Evolutionary conservation across 2,329 filamentous ascomycete species (phyloP).

Genomic region (Arthrobotrys megalospora): DNA sequence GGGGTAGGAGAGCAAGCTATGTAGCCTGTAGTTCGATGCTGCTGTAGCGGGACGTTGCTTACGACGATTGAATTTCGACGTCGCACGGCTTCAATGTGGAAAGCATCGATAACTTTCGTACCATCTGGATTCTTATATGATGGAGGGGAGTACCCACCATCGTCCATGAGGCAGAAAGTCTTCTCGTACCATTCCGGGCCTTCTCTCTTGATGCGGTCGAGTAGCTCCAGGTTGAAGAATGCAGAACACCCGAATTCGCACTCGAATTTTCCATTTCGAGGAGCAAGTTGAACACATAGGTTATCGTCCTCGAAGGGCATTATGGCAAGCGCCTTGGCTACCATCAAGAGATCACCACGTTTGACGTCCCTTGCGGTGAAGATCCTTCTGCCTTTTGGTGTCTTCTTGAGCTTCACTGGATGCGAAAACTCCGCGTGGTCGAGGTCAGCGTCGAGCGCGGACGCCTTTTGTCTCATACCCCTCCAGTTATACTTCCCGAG

Average conservation of each 20-base stretch:
- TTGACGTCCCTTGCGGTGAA: slow-evolving; percentile 53
- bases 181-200: slow-evolving; percentile 51
- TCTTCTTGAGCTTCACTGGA: slow-evolving; percentile 53
- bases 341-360: slow-evolving; percentile 54
- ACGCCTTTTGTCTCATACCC: slow-evolving; percentile 34
- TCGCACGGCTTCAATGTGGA: slow-evolving; percentile 55
- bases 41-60: slow-evolving; percentile 32
- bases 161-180: slow-evolving; percentile 39
- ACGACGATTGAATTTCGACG: slow-evolving; percentile 25
- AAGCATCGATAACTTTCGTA: slow-evolving; percentile 36
- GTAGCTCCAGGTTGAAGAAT: slow-evolving; percentile 21
- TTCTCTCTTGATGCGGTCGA: slow-evolving; percentile 35
- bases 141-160: slow-evolving; percentile 14
- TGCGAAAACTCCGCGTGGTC: slow-evolving; percentile 54
- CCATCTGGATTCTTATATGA: slow-evolving; percentile 32
- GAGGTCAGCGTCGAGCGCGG: not conserved
- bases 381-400: slow-evolving; percentile 48
- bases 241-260: slow-evolving; percentile 36
- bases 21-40: slow-evolving; percentile 22
- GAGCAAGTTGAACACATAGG: slow-evolving; percentile 14
- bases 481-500: slow-evolving; percentile 48
- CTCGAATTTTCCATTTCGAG: slow-evolving; percentile 32
- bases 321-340: slow-evolving; percentile 40
- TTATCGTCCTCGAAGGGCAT: slow-evolving; percentile 23
- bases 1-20: not conserved